Evolutionary conservation across 331 rosid species (phyloP).

Genomic region (Saraca asoca): DNA sequence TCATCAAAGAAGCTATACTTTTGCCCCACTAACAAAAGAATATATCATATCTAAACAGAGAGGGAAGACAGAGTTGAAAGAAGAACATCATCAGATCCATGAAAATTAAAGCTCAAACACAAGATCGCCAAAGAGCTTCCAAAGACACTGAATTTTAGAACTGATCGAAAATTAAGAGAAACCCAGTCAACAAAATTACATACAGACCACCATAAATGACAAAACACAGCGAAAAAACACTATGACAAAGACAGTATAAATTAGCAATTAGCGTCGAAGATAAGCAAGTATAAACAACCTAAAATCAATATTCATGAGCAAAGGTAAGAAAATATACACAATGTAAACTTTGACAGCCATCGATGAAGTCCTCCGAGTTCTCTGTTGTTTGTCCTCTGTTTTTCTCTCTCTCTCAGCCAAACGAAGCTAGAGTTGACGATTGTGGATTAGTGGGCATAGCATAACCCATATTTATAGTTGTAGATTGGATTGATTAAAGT

Average conservation of each 20-base stretch:
- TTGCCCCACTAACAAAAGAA: slow-evolving; percentile 7
- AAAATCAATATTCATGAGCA: not conserved
- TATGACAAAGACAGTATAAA: slow-evolving; percentile 12
- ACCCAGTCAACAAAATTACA: slow-evolving; percentile 32
- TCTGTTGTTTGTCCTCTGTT: slow-evolving; percentile 18
- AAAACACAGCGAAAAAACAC: not conserved
- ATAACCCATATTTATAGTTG: slow-evolving; percentile 42
- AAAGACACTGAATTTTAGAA: slow-evolving; percentile 25
- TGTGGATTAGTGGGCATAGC: slow-evolving; percentile 13
- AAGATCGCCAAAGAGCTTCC: slow-evolving; percentile 20
- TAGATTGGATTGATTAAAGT: slow-evolving; percentile 25
- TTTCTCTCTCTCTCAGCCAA: slow-evolving; percentile 7
- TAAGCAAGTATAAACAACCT: not conserved
- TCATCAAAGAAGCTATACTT: not conserved
- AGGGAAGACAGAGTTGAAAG: slow-evolving; percentile 3
- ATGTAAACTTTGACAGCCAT: slow-evolving; percentile 91
- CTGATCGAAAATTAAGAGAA: slow-evolving; percentile 24
- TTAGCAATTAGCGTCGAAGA: slow-evolving; percentile 14
- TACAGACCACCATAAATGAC: not conserved
- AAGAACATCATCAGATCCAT: slow-evolving; percentile 38
- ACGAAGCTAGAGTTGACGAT: slow-evolving; percentile 33
- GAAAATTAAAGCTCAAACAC: slow-evolving; percentile 18
- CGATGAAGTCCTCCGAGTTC: slow-evolving; percentile 42
- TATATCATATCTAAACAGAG: not conserved
- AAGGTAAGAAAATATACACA: slow-evolving; percentile 54